Conservation (phyloP, 1,284 basidiomycete species). For the Cutaneotrichosporon cutaneum region DNA sequence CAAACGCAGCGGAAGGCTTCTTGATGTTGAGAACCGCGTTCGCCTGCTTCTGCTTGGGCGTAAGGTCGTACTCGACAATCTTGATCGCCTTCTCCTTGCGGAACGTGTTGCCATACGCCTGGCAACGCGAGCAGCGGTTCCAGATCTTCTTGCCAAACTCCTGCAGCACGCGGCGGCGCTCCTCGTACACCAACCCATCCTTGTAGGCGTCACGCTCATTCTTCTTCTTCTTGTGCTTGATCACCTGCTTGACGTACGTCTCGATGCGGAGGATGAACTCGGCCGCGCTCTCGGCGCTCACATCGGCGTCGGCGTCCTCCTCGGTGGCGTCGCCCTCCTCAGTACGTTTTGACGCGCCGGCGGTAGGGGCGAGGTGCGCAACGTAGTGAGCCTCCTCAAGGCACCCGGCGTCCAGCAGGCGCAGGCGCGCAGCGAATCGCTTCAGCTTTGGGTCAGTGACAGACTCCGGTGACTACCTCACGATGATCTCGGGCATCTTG, state of each 20-base stretch:
- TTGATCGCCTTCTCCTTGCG: constrained; percentile 94
- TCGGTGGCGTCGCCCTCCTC: constrained; percentile 53
- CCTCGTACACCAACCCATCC: constrained; percentile 80
- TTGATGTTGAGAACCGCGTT: constrained; percentile 59
- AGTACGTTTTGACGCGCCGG: constrained; percentile 33
- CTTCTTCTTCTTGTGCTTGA: constrained; percentile 59
- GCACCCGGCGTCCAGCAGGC: constrained; percentile 86
- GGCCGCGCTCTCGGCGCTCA: constrained; percentile 58
- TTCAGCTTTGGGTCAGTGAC: constrained; percentile 59
- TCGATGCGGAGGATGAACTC: constrained; percentile 69
- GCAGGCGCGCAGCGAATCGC: constrained; percentile 82
- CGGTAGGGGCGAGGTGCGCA: constrained; percentile 60
- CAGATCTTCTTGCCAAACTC: constrained; percentile 74
- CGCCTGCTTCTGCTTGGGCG: constrained; percentile 71
- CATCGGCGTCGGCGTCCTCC: constrained; percentile 49
- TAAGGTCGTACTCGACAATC: constrained; percentile 88
- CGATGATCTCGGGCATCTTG: constrained; percentile 73
- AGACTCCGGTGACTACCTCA: constrained; percentile 46
- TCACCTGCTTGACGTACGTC: constrained; percentile 67
- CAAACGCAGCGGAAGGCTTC: constrained; percentile 46
- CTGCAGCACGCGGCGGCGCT: constrained; percentile 75
- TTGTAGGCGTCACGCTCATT: constrained; percentile 82
- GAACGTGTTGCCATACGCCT: constrained; percentile 69
- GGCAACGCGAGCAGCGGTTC: constrained; percentile 70
- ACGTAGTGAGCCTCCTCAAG: constrained; percentile 77